Evolutionary conservation across 2,329 filamentous ascomycete genomes (phyloP), one percentile per base, ranked within the genome.

Genomic region (Claviceps paspali): DNA sequence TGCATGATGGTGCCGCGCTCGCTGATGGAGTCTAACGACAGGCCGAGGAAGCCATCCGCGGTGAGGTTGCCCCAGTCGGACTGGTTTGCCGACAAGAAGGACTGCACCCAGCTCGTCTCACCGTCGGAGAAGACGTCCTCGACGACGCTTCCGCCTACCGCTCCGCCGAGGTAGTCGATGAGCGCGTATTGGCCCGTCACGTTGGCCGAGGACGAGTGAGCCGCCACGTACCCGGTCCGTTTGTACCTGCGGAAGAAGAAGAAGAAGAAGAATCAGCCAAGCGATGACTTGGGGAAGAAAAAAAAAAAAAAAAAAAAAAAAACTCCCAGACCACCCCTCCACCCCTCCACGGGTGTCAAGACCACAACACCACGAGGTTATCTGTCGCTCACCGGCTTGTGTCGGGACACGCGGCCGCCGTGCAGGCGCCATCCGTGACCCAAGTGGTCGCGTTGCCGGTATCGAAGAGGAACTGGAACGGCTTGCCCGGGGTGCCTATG

Each of bases 381-480:
- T n/a, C n/a, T n/a, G n/a, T n/a, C n/a, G n/a, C 47, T 38, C 29
- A 49, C 38, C 48, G 45, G 37, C 42, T 46, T 29, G 23, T 31
- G 26, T 57, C 52, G 3, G 32, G 3, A 32, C 57, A 60, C 1
- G 39, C 43, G 2, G 45, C 39, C 5, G 49, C 8, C 9, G 33
- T 47, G 42, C 50, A 57, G 10, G 35, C 38, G 14, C 17, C 33
- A 22, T 54, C 52, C 26, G 54, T 39, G 5, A 57, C 47, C 56
- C 57, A 60, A 1, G 55, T 37, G 0, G 56, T 52, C 2, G 56
- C 38, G 36, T 53, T 58, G 17, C 57, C 56, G 0, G 55, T 60
- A 41, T 60, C 56, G 39, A 57, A 59, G 9, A 47, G 39, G 5
- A 61, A 47, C 1, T 44, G 42, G 38, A 52, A 49, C 0, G 38